Evolutionary conservation across 768 basidiomycete species (phyloP), one percentile per base, ranked within the genome.

Genomic region (Epithele typhae): DNA sequence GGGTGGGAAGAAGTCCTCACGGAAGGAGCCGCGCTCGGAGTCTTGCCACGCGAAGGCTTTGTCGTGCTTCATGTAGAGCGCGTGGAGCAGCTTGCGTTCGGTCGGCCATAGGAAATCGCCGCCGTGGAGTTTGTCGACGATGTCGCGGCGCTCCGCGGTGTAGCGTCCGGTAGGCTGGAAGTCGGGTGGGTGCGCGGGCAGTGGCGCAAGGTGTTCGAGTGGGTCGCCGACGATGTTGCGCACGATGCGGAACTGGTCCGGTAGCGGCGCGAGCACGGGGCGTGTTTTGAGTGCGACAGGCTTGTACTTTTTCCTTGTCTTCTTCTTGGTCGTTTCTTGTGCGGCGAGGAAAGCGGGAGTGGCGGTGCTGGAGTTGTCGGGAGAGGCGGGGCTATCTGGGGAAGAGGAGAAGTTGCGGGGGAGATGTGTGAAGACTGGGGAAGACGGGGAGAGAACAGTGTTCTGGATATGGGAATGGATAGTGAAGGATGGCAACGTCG

Each of bases 1-100:
- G 0, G 52, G 58, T 1, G 50, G 42, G 59, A 70, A 55, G 60
- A 58, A 64, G 15, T 63, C 53, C 5, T 54, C 45, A 41, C 49
- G 23, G 42, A 73, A 71, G 0, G 37, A 34, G 0, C 75, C 70
- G 10, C 61, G 57, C 40, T 76, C 68, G 0, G 33, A 7, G 8
- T 74, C 66, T 3, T 64, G 47, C 71, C 68, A 77, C 0, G 73
- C 69, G 25, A 77, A 68, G 0, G 48, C 68, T 0, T 25, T 12
- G 36, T 49, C 45, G 11, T 49, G 52, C 22, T 37, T 36, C 27
- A 35, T 19, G 33, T 74, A 55, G 2, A 71, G 38, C n/a, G 69
- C 56, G 24, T 69, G 60, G 1, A 66, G 21, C 3, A 73, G 46
- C 7, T 56, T 57, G 4, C 50, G 46, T 37, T 73, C 70, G 18